Percentiles rank a stretch among this genome's conserved stretches.
Conservation (phyloP, 2,329 filamentous ascomycete species). For the Sordariomycetes sp. region DNA sequence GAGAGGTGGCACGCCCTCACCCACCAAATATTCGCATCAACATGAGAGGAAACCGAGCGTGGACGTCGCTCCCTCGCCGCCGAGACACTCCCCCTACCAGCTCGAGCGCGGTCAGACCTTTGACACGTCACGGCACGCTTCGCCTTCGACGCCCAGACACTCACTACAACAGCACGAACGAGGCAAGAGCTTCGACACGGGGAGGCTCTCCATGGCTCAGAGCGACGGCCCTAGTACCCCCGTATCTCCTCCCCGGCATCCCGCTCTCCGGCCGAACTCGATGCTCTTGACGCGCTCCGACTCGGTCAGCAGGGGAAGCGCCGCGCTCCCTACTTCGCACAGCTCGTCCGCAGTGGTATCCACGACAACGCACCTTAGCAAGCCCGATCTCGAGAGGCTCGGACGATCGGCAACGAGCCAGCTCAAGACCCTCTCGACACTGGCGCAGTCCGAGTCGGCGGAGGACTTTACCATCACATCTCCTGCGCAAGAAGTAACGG, state of each 20-base stretch:
- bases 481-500: slow-evolving; percentile 75
- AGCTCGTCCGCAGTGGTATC: slow-evolving; percentile 19
- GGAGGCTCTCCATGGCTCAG: slow-evolving; percentile 34
- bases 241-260: slow-evolving; percentile 28
- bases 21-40: slow-evolving; percentile 10
- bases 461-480: slow-evolving; percentile 75
- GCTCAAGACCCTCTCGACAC: slow-evolving; percentile 73
- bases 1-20: slow-evolving; percentile 19
- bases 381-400: slow-evolving; percentile 69
- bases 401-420: slow-evolving; percentile 86
- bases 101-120: slow-evolving; percentile 54
- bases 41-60: neutral
- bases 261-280: slow-evolving; percentile 43
- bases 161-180: slow-evolving; percentile 33
- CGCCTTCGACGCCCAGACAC: neutral
- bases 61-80: slow-evolving; percentile 6
- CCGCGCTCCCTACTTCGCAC: slow-evolving; percentile 17
- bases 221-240: slow-evolving; percentile 27
- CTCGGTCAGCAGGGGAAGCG: slow-evolving; percentile 28
- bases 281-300: slow-evolving; percentile 51
- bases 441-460: slow-evolving; percentile 63
- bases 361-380: slow-evolving; percentile 37
- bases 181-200: slow-evolving; percentile 55
- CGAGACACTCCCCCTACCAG: slow-evolving; percentile 15
- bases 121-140: slow-evolving; percentile 37